Evolutionary conservation across 2,329 filamentous ascomycete species (phyloP).

Genomic region (Elsinoe australis): DNA sequence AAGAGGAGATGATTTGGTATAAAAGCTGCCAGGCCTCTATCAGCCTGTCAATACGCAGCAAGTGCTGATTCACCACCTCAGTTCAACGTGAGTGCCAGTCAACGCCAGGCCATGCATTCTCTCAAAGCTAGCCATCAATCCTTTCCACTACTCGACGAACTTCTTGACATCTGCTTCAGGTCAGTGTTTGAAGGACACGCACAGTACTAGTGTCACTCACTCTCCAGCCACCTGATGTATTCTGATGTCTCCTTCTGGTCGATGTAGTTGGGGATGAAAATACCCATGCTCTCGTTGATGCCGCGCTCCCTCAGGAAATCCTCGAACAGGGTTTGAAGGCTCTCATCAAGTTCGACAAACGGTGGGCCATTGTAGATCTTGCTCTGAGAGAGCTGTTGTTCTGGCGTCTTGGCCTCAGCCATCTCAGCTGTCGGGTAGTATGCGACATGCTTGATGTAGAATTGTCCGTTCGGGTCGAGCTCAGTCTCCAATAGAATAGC

Average conservation of each 20-base stretch:
- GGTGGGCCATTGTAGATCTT: constrained; percentile 83
- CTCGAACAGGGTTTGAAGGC: constrained; percentile 86
- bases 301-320: constrained; percentile 91
- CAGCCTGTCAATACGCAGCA: background rate
- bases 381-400: constrained; percentile 63
- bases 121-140: background rate
- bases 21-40: background rate
- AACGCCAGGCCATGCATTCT: background rate
- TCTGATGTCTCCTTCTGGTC: constrained; percentile 98
- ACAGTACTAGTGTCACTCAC: constrained; percentile 35
- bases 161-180: constrained; percentile 61
- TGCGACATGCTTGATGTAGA: constrained; percentile 84
- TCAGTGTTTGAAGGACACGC: background rate
- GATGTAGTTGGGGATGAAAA: constrained; percentile 93
- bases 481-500: constrained; percentile 75
- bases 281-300: constrained; percentile 74
- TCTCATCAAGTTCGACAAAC: constrained; percentile 90
- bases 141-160: constrained; percentile 57
- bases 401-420: constrained; percentile 63
- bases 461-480: constrained; percentile 73
- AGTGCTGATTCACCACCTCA: background rate
- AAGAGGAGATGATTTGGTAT: background rate
- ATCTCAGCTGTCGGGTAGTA: constrained; percentile 74
- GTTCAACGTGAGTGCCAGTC: background rate
- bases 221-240: constrained; percentile 82